These are phyloP conservation scores for Nakaseomyces bracarensis DNA, from an alignment of 1,139 yeast species.

Conservation along the genomic window DNA sequence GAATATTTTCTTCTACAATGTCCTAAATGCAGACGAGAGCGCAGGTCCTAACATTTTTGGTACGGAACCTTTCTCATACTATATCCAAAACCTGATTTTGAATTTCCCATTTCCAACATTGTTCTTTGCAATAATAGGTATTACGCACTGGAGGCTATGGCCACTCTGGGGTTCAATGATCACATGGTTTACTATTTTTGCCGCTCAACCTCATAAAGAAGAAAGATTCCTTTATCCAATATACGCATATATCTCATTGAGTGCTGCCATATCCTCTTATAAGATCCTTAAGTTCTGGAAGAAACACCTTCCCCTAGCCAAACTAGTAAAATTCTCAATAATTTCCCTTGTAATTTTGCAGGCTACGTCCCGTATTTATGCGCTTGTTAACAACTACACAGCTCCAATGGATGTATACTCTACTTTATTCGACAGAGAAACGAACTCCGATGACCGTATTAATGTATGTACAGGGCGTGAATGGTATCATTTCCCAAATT, in stretches of 20 bases:
- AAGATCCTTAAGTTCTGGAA: constrained; percentile 23
- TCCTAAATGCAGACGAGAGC: constrained; percentile 56
- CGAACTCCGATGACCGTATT: constrained; percentile 24
- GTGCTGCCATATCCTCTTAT: constrained; percentile 51
- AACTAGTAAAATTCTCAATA: constrained; percentile 11
- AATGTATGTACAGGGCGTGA: constrained; percentile 85
- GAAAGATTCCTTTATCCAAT: constrained; percentile 85
- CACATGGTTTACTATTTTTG: constrained; percentile 62
- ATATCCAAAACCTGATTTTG: constrained; percentile 55
- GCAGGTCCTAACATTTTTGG: constrained; percentile 91
- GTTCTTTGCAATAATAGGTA: constrained; percentile 28
- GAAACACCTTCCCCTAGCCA: constrained; percentile 11
- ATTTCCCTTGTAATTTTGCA: constrained; percentile 20
- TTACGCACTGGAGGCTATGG: constrained; percentile 24
- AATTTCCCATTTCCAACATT: constrained; percentile 51
- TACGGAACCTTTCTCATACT: constrained; percentile 73
- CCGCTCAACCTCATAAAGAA: constrained; percentile 82
- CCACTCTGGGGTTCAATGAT: constrained; percentile 40
- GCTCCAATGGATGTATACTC: constrained; percentile 49
- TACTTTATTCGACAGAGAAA: constrained; percentile 17
- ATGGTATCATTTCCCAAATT: constrained; percentile 89
- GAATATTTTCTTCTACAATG: constrained; percentile 79
- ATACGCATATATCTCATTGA: constrained; percentile 57
- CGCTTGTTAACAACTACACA: constrained; percentile 49
- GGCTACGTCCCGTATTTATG: constrained; percentile 35